Evolutionary conservation across 768 basidiomycete genomes (phyloP), one percentile per base, ranked within the genome.

Genomic region (Boletus speciosus): DNA sequence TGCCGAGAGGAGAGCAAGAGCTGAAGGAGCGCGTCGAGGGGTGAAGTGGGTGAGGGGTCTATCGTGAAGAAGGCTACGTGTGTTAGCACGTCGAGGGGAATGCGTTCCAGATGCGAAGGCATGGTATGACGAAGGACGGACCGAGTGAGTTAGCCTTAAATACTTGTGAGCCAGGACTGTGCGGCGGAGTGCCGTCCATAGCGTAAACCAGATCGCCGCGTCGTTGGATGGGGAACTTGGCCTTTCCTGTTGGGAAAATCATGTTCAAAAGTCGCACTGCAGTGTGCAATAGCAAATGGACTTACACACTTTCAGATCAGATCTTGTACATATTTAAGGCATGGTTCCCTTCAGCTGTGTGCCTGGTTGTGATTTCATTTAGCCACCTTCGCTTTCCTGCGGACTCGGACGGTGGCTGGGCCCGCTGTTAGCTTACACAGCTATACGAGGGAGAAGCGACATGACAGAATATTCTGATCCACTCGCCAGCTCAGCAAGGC

Each of bases 41-140:
- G 63, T 0, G 71, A 72, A 15, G 71, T 67, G 21, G 69, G 60
- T 4, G 74, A 73, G 2, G 69, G 64, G 12, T 77, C 70, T 32
- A 74, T 74, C 31, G 74, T 69, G 40, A 80, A 71, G 55, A 78
- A 72, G 12, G 81, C 82, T 34, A 87, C 76, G 57, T 80, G 70
- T 41, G 78, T 78, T 16, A 87, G 76, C 57, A 88, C 66, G 60
- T 86, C 83, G 60, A 69, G 68, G 21, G 85, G 83, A 36, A 85
- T 62, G 3, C 60, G 66, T 49, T 82, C 78, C 46, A 86, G 68
- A 47, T 62, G 65, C 54, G 78, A 76, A 58, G 70, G 32, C 80
- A 81, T 83, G 60, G 49, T 55, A 58, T 60, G 51, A 55, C 62
- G 61, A 57, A 51, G 61, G 47, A 47, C 51, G 53, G 47, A 21